Percentiles rank a stretch among this genome's conserved stretches.
phyloP scores from a whole-genome alignment of 2,329 filamentous ascomycete species.

The Cyanodermella asteris region DNA sequence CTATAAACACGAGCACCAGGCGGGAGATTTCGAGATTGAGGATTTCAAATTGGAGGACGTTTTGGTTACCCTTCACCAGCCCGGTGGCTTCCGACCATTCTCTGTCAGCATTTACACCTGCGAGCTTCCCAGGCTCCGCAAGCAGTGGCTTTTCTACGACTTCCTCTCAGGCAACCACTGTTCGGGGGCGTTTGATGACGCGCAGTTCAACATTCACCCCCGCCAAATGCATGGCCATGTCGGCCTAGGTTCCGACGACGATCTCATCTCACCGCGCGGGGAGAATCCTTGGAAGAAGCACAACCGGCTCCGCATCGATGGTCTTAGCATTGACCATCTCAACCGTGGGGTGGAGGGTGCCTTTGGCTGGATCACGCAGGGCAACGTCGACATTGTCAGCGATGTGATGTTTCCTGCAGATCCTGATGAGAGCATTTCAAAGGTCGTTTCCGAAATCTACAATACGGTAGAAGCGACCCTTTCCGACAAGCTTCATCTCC shows the following conservation, averaged over 20 bases:
- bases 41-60: conserved; percentile 92
- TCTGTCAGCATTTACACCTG: conserved; percentile 90
- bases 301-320: conserved; percentile 76
- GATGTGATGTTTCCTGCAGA: conserved; percentile 90
- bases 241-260: conserved; percentile 33
- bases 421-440: conserved; percentile 67
- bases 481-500: conserved; percentile 45
- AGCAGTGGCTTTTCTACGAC: conserved; percentile 96
- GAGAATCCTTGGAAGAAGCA: conserved; percentile 87
- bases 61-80: conserved; percentile 77
- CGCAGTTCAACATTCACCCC: conserved; percentile 90
- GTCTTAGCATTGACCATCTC: conserved; percentile 81
- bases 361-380: conserved; percentile 95
- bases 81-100: conserved; percentile 77
- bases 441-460: conserved; percentile 94
- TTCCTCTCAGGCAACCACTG: conserved; percentile 89
- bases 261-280: conserved; percentile 38
- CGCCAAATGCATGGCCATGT: conserved; percentile 68
- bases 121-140: conserved; percentile 75
- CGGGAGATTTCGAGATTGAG: conserved; percentile 92
- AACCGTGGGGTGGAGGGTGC: conserved; percentile 84
- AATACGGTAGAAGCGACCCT: conserved; percentile 88
- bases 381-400: conserved; percentile 87
- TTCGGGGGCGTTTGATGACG: conserved; percentile 87
- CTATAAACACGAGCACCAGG: conserved; percentile 68